Evolutionary conservation across 768 basidiomycete genomes (phyloP).

Genomic region (Lentinula detonsa): DNA sequence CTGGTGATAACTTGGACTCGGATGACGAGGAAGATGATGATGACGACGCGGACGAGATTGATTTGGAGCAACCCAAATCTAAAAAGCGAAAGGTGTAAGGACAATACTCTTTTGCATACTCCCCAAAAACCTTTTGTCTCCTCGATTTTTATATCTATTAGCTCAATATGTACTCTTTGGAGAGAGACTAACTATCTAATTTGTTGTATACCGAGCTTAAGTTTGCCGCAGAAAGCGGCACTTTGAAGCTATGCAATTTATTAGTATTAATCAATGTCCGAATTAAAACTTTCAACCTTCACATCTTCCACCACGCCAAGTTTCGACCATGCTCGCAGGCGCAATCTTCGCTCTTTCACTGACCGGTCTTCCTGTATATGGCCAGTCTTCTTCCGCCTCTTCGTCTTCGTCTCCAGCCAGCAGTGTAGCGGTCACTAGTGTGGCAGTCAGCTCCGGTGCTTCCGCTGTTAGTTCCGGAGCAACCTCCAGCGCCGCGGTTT

Average conservation of each 20-base stretch:
- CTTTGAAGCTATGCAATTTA: too few relatives aligned
- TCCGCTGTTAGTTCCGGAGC: slow-evolving; percentile 8
- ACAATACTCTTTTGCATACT: neutral
- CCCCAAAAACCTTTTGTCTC: neutral
- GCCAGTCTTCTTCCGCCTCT: slow-evolving; percentile 24
- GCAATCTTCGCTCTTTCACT: slow-evolving; percentile 20
- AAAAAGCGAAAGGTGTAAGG: slow-evolving; percentile 63
- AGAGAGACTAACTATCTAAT: neutral
- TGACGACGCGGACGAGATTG: slow-evolving; percentile 80
- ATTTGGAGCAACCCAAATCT: slow-evolving; percentile 74
- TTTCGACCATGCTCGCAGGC: slow-evolving; percentile 5
- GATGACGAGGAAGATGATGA: slow-evolving; percentile 64
- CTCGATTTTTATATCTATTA: neutral
- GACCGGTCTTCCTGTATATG: slow-evolving; percentile 31
- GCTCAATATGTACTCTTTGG: neutral
- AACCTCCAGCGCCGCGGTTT: neutral
- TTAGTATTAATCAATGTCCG: too few relatives aligned
- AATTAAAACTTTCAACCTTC: neutral
- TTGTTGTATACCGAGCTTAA: neutral
- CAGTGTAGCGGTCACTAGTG: neutral
- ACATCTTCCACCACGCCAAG: neutral
- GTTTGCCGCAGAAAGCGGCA: neutral
- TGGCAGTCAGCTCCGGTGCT: slow-evolving; percentile 11
- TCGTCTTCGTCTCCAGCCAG: slow-evolving; percentile 1
- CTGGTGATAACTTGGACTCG: slow-evolving; percentile 54